Percentiles rank a stretch among this genome's conserved stretches.
Conservation (phyloP, 2,329 filamentous ascomycete species). For the Ophiostoma sp. region DNA sequence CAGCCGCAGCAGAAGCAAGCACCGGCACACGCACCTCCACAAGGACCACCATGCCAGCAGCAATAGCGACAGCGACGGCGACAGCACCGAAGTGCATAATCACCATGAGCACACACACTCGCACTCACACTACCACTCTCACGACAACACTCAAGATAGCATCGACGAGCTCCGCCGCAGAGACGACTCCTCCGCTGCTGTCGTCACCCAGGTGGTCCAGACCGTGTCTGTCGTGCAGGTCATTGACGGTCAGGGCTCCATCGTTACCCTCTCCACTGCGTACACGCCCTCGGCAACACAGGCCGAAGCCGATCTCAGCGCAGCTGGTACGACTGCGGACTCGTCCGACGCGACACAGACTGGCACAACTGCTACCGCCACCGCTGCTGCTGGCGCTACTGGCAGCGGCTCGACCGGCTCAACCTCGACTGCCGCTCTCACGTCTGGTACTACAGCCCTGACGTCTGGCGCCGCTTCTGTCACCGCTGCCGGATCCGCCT, state of each 20-base stretch:
- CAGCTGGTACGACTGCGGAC: constrained; percentile 5
- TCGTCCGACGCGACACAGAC: constrained; percentile 16
- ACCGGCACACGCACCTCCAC: constrained; percentile 30
- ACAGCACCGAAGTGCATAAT: not conserved
- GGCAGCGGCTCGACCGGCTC: not conserved
- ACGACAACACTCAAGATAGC: not conserved
- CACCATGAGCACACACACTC: not conserved
- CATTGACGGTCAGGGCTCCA: constrained; percentile 45
- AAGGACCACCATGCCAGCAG: constrained; percentile 16
- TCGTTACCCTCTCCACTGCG: constrained; percentile 43
- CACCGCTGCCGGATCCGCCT: not conserved
- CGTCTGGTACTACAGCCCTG: not conserved
- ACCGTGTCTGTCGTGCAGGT: constrained; percentile 52
- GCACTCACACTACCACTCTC: not conserved
- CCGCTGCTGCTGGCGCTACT: not conserved
- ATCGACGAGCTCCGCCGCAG: constrained; percentile 31
- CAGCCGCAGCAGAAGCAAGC: constrained; percentile 29
- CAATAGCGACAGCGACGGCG: not conserved
- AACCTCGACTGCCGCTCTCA: not conserved
- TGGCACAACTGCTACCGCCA: constrained; percentile 6
- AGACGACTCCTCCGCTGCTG: constrained; percentile 30
- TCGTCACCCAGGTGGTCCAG: constrained; percentile 46
- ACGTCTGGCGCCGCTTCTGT: not conserved
- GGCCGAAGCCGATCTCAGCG: not conserved
- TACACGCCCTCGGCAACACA: constrained; percentile 37